Conservation (phyloP, 345 rosid genomes). For the thale cress (Arabidopsis thaliana) region DNA sequence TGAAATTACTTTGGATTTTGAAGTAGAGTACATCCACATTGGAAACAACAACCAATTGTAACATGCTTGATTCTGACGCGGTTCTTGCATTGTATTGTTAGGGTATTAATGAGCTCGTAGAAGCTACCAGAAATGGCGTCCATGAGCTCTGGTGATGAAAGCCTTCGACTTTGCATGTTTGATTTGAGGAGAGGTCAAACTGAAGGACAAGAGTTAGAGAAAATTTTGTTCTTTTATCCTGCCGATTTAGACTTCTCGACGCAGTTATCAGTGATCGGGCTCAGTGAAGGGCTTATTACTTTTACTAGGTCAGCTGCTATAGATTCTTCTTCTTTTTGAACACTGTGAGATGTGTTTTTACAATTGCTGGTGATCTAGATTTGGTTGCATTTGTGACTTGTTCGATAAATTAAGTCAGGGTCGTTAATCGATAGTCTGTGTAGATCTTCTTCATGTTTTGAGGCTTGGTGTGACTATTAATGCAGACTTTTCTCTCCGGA, state of each 20-base stretch:
- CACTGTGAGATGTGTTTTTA: not conserved
- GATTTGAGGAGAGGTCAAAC: constrained; percentile 91
- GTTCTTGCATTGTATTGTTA: constrained; percentile 15
- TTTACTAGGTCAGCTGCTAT: constrained; percentile 69
- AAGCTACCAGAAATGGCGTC: constrained; percentile 59
- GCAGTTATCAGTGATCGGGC: constrained; percentile 90
- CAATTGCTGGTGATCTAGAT: not conserved
- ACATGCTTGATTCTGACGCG: not conserved
- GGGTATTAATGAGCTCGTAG: constrained; percentile 32
- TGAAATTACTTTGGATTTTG: not conserved
- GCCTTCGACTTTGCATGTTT: constrained; percentile 75
- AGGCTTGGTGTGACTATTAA: constrained; percentile 27
- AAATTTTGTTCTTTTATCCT: constrained; percentile 82
- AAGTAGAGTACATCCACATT: not conserved
- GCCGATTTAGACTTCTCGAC: constrained; percentile 75
- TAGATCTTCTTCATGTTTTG: constrained; percentile 9
- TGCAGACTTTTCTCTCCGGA: constrained; percentile 95
- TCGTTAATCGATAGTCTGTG: not conserved
- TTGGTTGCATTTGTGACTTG: not conserved
- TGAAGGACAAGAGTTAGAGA: constrained; percentile 93
- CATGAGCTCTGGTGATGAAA: constrained; percentile 55
- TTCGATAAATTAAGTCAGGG: not conserved
- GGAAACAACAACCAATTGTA: not conserved
- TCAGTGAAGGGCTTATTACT: constrained; percentile 95
- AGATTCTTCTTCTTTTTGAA: not conserved